Percentiles rank a stretch among this genome's conserved stretches.
These are phyloP conservation scores for Colletotrichum orchidophilum DNA, from an alignment of 2,329 filamentous ascomycete species.

Conservation along the genomic window DNA sequence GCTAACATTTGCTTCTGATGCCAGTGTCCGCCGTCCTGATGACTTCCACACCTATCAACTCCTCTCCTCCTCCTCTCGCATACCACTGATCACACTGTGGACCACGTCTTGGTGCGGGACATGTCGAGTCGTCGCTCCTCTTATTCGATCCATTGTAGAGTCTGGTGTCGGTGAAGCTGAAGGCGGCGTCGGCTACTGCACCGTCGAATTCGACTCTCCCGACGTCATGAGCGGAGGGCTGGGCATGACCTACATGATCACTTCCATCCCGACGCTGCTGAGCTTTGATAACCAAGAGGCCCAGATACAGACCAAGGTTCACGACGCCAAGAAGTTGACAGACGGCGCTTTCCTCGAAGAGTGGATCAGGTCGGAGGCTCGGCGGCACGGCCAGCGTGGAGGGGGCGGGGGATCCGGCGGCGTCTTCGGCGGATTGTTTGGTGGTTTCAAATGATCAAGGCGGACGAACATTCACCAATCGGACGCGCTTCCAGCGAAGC, in stretches of 20 bases:
- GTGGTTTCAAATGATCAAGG: conserved; percentile 38
- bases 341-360: conserved; percentile 61
- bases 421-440: conserved; percentile 53
- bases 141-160: conserved; percentile 58
- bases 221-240: conserved; percentile 62
- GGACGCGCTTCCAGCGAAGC: too few relatives aligned
- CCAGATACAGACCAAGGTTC: conserved; percentile 57
- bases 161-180: conserved; percentile 63
- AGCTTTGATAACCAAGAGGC: conserved; percentile 66
- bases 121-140: conserved; percentile 60
- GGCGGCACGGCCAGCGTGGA: conserved; percentile 54
- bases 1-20: conserved; percentile 4
- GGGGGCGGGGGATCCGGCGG: conserved; percentile 51
- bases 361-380: conserved; percentile 63
- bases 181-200: conserved; percentile 63
- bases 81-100: conserved; percentile 69
- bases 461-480: not conserved
- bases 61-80: conserved; percentile 62
- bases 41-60: conserved; percentile 65
- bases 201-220: conserved; percentile 65
- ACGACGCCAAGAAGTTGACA: conserved; percentile 57
- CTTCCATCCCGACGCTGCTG: conserved; percentile 64
- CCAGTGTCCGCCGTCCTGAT: conserved; percentile 63
- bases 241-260: conserved; percentile 67
- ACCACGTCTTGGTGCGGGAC: conserved; percentile 67